These are phyloP conservation scores for Neurospora tetraspora DNA, from an alignment of 495 filamentous ascomycete genomes.

Conservation along the genomic window DNA sequence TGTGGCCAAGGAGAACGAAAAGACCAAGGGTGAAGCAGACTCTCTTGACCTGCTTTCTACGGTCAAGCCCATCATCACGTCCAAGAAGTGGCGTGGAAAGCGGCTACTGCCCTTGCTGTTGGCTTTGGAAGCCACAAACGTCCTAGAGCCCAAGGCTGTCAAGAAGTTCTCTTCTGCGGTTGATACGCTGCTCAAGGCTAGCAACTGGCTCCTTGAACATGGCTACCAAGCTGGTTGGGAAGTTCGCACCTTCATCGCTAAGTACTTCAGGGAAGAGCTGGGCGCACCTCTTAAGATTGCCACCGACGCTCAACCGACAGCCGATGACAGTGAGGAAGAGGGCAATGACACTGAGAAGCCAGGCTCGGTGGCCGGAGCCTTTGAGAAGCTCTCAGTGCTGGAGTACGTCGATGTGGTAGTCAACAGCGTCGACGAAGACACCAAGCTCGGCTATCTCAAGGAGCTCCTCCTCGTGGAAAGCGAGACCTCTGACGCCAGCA, in stretches of 20 bases:
- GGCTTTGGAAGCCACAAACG: slow-evolving; percentile 11
- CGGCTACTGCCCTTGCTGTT: slow-evolving; percentile 8
- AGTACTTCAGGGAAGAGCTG: slow-evolving; percentile 14
- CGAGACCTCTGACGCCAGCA: background rate
- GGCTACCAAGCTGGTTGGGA: slow-evolving; percentile 27
- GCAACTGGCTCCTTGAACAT: slow-evolving; percentile 18
- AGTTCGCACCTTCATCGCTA: slow-evolving; percentile 27
- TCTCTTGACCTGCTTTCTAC: slow-evolving; percentile 3
- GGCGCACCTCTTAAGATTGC: slow-evolving; percentile 11
- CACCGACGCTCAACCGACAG: background rate
- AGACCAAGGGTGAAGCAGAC: background rate
- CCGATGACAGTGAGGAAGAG: background rate
- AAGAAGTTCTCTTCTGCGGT: slow-evolving; percentile 2
- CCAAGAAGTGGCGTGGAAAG: slow-evolving; percentile 7
- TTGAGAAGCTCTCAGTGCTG: slow-evolving; percentile 10
- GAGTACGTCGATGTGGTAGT: slow-evolving; percentile 18
- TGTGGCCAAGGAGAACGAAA: background rate
- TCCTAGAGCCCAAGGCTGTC: slow-evolving; percentile 5
- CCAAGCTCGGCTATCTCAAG: slow-evolving; percentile 17
- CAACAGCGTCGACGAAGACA: slow-evolving; percentile 11
- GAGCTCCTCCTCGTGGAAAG: slow-evolving; percentile 8
- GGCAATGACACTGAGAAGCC: background rate
- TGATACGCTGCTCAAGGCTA: slow-evolving; percentile 16
- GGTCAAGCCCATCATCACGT: slow-evolving; percentile 1
- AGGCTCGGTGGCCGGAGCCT: background rate